These are phyloP conservation scores for Stromatinia cepivora DNA, from an alignment of 2,329 filamentous ascomycete species.

Conservation along the genomic window DNA sequence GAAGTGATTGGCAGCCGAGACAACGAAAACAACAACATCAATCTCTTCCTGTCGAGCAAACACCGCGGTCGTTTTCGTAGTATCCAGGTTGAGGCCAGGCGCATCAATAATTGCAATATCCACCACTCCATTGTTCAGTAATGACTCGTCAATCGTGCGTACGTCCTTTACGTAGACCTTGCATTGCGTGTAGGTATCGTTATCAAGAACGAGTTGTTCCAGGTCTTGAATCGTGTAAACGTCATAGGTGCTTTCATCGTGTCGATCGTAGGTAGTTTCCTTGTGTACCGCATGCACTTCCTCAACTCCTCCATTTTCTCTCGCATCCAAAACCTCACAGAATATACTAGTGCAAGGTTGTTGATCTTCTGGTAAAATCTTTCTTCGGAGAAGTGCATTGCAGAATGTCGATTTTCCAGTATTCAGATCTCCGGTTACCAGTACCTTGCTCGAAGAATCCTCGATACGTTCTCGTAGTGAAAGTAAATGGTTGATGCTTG, in stretches of 20 bases:
- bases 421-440: slow-evolving; percentile 94
- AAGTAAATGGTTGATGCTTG: slow-evolving; percentile 87
- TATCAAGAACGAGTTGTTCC: slow-evolving; percentile 87
- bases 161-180: slow-evolving; percentile 96
- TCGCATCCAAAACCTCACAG: slow-evolving; percentile 90
- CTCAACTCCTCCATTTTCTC: slow-evolving; percentile 86
- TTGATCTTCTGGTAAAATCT: slow-evolving; percentile 93
- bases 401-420: slow-evolving; percentile 99
- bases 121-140: slow-evolving; percentile 96
- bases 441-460: slow-evolving; percentile 93
- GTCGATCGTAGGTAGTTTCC: slow-evolving; percentile 74
- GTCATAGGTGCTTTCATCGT: slow-evolving; percentile 92
- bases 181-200: slow-evolving; percentile 86
- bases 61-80: slow-evolving; percentile 93
- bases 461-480: slow-evolving; percentile 90
- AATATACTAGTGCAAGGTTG: slow-evolving; percentile 98
- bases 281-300: slow-evolving; percentile 95
- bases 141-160: slow-evolving; percentile 83
- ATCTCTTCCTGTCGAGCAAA: slow-evolving; percentile 98
- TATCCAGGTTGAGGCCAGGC: slow-evolving; percentile 92
- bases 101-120: slow-evolving; percentile 98
- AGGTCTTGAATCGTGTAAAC: slow-evolving; percentile 76
- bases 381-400: slow-evolving; percentile 90
- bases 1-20: slow-evolving; percentile 96
- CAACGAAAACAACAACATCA: slow-evolving; percentile 97